Evolutionary conservation across 2,329 filamentous ascomycete genomes (phyloP), one percentile per base, ranked within the genome.

Genomic region (Ophioceras dolichostomum): DNA sequence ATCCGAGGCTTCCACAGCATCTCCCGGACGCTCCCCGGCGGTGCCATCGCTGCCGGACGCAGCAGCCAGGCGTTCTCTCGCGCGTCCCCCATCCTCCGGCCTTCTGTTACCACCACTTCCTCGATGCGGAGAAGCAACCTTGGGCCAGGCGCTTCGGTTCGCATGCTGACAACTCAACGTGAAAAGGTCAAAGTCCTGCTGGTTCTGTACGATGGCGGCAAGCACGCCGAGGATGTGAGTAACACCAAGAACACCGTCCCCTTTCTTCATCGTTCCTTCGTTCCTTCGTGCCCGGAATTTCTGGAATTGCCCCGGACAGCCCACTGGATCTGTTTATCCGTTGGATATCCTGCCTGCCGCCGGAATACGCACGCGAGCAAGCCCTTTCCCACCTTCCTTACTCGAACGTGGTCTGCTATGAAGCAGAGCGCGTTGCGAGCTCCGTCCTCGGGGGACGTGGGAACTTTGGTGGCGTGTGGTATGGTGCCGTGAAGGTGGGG

Each of bases 111-210:
- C 14, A 21, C 31, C 22, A 20, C 38, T 13, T 17, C 31, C 35
- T 24, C 35, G 10, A 17, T 32, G 31, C 32, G 37, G 20, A 32
- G 39, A 32, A 41, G 40, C 41, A 42, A 37, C 26, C 35, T 45
- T 42, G 38, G 40, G 37, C 34, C 40, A 17, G 33, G 31, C 44
- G 70, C 73, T 56, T 68, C 78, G 47, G 68, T 68, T 50, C 74
- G 75, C 65, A 73, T 62, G 62, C 67, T 71, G 55, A 70, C 67
- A 51, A 60, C 60, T 44, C 45, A 49, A 51, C 59, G 55, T 57
- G 57, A 64, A 63, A 60, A 95, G 87, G 88, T 88, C 69, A 95
- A 95, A 71, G 84, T 95, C 66, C 80, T 95, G 59, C 72, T 88
- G 57, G 84, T 94, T 52, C 76, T 94, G 51, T 95, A 95, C 72